Base-by-base conservation (phyloP, 371 early-diverging fungal genomes). In the Zopfochytrium polystomum region DNA sequence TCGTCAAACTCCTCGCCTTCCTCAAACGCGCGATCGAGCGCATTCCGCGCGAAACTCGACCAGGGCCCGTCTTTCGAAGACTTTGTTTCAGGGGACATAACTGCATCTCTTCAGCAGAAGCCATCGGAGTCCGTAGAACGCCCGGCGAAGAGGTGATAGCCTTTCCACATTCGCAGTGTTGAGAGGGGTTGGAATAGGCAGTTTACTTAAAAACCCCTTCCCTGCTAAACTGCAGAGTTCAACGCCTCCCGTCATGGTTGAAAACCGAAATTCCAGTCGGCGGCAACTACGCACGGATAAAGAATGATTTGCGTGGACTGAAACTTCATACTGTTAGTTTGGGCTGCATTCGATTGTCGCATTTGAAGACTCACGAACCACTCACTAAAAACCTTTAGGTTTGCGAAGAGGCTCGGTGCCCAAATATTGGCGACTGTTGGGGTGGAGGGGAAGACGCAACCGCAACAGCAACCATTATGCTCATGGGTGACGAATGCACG, bases 401-500 rank as follows among this genome's bases (percentile, higher is more conserved):
- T 20, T 93, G 93, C 72, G 93, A 93, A 70, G 97, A 97, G 67
- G 97, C 98, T 18, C 82, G 89, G 67, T 98, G 98, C 75, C 98
- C 98, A 20, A 98, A 98, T 79, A 90, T 97, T 71, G 90, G 93
- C 50, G 95, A 95, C 68, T 98, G 98, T 77, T 97, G 97, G 98
- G 95, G 96, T 55, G 97, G 96, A 30, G 90, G 94, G 56, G 93
- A 96, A 68, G 87, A 90, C 71, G 84, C 89, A 55, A 96, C 95
- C 9, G 96, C 98, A 1, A 98, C 98, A 0, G 98, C 98, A 0
- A 98, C 98, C 9, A 96, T 98, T 62, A 98, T 84, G 85, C 77
- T 98, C 68, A 96, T 98, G 97, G 98, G 98, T 58, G 96, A 95
- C 67, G 93, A 93, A 73, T 98, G 98, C 76, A 98, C 98, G 2